phyloP scores from a whole-genome alignment of 345 rosid species.

The Pugionium cornutum region DNA sequence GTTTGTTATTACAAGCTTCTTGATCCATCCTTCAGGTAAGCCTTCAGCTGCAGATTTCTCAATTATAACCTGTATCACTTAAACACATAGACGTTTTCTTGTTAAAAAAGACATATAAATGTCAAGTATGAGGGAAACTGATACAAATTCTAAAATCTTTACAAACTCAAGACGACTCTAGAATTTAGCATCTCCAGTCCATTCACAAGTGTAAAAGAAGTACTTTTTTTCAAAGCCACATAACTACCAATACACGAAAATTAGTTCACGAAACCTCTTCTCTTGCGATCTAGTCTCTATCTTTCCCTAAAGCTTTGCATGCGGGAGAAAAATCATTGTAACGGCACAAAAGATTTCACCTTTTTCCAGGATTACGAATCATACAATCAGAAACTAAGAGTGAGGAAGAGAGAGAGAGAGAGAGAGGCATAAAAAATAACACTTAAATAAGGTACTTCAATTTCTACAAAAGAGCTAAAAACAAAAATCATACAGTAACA shows the following conservation, averaged over 20 bases:
- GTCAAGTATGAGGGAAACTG: neutral
- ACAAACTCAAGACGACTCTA: neutral
- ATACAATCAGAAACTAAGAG: constrained; percentile 4
- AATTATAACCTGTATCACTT: constrained; percentile 53
- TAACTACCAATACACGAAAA: neutral
- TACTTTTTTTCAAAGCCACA: neutral
- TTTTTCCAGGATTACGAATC: constrained; percentile 9
- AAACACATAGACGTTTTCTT: constrained; percentile 33
- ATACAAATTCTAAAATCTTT: neutral
- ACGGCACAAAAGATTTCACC: constrained; percentile 11
- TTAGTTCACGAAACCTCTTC: constrained; percentile 3
- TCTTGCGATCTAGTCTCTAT: constrained; percentile 1
- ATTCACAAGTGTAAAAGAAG: neutral
- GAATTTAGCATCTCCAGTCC: neutral
- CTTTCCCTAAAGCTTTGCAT: constrained; percentile 26
- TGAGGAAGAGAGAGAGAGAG: neutral
- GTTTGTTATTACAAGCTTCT: constrained; percentile 58
- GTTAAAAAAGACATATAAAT: neutral
- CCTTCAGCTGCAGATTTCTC: constrained; percentile 73
- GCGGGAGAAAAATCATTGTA: constrained; percentile 3
- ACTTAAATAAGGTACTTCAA: constrained; percentile 8
- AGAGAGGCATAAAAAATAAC: neutral
- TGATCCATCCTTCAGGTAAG: constrained; percentile 84
- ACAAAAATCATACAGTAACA: constrained; percentile 12
- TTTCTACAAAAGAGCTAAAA: constrained; percentile 4